Evolutionary conservation across 2,329 filamentous ascomycete genomes (phyloP), one percentile per base, ranked within the genome.

Genomic region (Alternaria burnsii): DNA sequence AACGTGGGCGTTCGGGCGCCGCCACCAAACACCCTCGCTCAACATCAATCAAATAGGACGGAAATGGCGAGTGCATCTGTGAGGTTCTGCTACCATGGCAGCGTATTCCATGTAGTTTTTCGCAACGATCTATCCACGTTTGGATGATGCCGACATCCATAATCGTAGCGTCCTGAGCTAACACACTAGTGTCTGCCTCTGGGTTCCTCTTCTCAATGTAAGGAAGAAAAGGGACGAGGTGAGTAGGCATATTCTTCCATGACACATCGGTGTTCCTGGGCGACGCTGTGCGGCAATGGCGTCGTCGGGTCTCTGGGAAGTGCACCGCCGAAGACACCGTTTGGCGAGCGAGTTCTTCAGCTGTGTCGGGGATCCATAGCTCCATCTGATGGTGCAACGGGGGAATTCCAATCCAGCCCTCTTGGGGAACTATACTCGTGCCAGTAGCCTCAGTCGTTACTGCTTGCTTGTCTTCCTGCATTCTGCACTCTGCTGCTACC

Each of bases 11-110:
- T 12, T 48, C 12, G n/a, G 58, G 61, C 10, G 50, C 44, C 14
- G 36, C 28, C 2, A 64, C 58, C 3, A 66, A 41, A 28, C 60
- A 53, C 10, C 52, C 50, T 7, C 50, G 11, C 22, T 54, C 6
- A 12, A 63, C 61, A 42, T 66, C 61, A 26, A 66, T 60, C 28
- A 66, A 20, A 20, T 47, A 47, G 11, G 44, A 47, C 3, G 44
- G 44, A 18, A 47, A 47, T 5, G 28, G 44, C 12, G 26, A 47
- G 7, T 47, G 44, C 44, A 47, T 47, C 28, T 47, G 43, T 32
- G 44, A 47, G 28, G 28, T 47, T 6, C 28, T 34, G 28, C 44
- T 48, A 22, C 44, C 44, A 10, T 48, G 18, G 14, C 44, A 48
- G 30, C 30, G n/a, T 22, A 16, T 32, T 16, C 44, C 28, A 7